Base-by-base conservation (phyloP, 768 basidiomycete species). In the Trametes coccinea region DNA sequence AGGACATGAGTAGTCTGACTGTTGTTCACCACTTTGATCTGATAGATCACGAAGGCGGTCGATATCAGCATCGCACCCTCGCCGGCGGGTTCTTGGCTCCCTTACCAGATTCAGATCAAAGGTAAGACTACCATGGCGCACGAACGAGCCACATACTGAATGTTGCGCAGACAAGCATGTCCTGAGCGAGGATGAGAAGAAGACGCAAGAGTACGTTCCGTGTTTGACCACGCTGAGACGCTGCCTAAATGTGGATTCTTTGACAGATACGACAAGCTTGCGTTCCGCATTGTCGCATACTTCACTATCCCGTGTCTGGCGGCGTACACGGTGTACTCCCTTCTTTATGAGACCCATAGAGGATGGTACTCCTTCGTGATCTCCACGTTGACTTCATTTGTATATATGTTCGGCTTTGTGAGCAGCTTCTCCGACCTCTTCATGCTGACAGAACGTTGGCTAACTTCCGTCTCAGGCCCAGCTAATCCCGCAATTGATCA, bases 281-380 rank as follows among this genome's bases (percentile, higher is more conserved):
- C 96, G 4, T 98, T 97, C 88, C 88, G 87, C 72, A 93, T 95
- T 71, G 96, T 99, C 17, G 89, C 92, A 54, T 96, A 90, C 73
- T 91, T 86, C 66, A 87, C 95, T 10, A 84, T 93, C 49, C 96
- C 97, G 2, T 77, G 89, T 33, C 83, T 95, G 31, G 82, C 82
- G 37, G 87, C 75, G 27, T 95, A 94, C 72, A 85, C 89, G 16
- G 76, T 88, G 61, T 94, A 94, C 69, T 93, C 90, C 30, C 79
- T 95, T 27, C 63, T 93, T 31, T 90, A 91, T 68, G 85, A 92
- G 69, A 88, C 88, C 0, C 95, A 97, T 75, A 84, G 85, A 66
- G 90, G 93, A 57, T 98, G 95, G 96, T 98, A 98, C 75, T 93
- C 92, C 67, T 99, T 97, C 74, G 80, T 92, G 56, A 93, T 98